Evolutionary conservation across 768 basidiomycete genomes (phyloP).

Genomic region (Trametes maxima): DNA sequence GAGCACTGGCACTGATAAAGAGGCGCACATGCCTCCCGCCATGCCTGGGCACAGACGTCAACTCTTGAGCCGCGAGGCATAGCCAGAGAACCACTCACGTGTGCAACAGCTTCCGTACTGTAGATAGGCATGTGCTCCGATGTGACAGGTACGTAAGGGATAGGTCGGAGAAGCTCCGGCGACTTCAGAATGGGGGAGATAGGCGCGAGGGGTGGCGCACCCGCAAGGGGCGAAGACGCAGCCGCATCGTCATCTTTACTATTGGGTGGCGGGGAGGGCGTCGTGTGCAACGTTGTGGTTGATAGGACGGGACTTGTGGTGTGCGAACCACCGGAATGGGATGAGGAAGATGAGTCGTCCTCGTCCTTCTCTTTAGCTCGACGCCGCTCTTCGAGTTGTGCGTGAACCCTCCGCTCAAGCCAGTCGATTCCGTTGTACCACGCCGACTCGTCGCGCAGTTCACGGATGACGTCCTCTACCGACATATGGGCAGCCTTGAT

Average conservation of each 20-base stretch:
- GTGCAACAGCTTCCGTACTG: conserved; percentile 58
- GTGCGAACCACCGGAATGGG: conserved; percentile 56
- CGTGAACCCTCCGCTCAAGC: conserved; percentile 51
- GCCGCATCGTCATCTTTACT: conserved; percentile 37
- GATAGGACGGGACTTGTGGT: conserved; percentile 74
- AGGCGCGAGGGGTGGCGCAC: conserved; percentile 35
- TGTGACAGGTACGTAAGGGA: conserved; percentile 69
- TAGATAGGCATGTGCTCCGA: conserved; percentile 55
- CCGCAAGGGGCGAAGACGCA: conserved; percentile 27
- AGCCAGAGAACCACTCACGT: conserved; percentile 40
- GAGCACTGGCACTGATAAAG: conserved; percentile 72
- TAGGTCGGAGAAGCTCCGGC: conserved; percentile 61
- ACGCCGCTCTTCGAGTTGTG: conserved; percentile 27
- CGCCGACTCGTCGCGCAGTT: conserved; percentile 57
- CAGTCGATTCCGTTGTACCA: conserved; percentile 81
- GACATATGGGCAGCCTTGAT: conserved; percentile 56
- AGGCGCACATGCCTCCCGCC: conserved; percentile 74
- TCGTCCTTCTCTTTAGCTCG: conserved; percentile 39
- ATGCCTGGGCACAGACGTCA: conserved; percentile 47
- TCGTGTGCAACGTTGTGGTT: conserved; percentile 75
- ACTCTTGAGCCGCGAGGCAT: not conserved
- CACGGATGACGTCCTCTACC: conserved; percentile 59
- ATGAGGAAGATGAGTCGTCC: conserved; percentile 52
- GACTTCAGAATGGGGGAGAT: conserved; percentile 65
- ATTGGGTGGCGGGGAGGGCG: conserved; percentile 70